Evolutionary conservation across 1,284 basidiomycete genomes (phyloP), one percentile per base, ranked within the genome.

Genomic region (Moesziomyces globuligerus): DNA sequence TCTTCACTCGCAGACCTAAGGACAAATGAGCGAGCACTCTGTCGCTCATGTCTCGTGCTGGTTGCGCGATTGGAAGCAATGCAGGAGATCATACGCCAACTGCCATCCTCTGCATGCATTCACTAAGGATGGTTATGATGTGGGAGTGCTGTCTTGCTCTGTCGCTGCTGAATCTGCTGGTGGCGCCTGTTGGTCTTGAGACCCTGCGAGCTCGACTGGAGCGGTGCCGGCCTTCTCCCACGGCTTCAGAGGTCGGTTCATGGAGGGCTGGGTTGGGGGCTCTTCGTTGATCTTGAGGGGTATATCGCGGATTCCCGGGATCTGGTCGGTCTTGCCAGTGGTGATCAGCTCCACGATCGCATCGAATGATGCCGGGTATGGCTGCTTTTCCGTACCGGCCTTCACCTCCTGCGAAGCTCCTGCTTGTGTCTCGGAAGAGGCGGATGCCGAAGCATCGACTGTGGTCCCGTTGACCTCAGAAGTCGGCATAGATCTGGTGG

Each of bases 281-380:
- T 57, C 53, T 20, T 76, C 60, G 56, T 81, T 80, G 66, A 81
- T 81, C 66, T 77, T 66, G 44, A 81, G 67, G 1, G 80, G 79
- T 9, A 81, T 81, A 20, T 80, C 75, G 7, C 74, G 46, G 17
- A 81, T 76, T 6, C 78, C 78, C 0, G 78, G 71, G 21, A 82
- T 80, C 57, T 76, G 61, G 47, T 81, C 79, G 3, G 76, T 75
- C 32, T 72, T 72, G 10, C 80, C 80, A 0, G 74, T 80, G 11
- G 79, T 66, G 50, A 82, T 81, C 29, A 82, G 67, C 50, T 82
- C 80, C 7, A 79, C 79, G 21, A 82, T 79, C 2, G 72, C 70
- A 36, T 79, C 73, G 45, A 82, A 82, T 0, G 77, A 77, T 11
- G 70, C 55, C n/a, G 78, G 78, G 23, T 80, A 77, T 15, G 70